phyloP scores from a whole-genome alignment of 345 rosid species.

The Melaleuca quinquenervia region DNA sequence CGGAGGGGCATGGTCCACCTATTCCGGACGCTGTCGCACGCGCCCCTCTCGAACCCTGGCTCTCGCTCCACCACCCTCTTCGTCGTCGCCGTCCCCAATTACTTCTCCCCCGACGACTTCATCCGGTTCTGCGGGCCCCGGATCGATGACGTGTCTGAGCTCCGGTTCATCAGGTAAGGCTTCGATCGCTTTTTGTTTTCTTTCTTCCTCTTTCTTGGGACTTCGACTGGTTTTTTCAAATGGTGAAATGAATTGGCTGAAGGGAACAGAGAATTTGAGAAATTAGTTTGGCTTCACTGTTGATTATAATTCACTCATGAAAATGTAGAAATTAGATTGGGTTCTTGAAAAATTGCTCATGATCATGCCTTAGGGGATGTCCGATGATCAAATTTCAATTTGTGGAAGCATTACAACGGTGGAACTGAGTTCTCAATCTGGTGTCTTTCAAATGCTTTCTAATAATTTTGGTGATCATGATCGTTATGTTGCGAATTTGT shows the following conservation, averaged over 20 bases:
- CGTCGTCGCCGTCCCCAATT: conserved; percentile 80
- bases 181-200: neutral
- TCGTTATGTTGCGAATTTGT: neutral
- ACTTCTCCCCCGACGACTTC: conserved; percentile 62
- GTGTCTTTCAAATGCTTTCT: neutral
- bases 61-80: conserved; percentile 63
- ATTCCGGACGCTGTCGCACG: conserved; percentile 45
- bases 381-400: neutral
- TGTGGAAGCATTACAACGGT: neutral
- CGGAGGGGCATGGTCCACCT: conserved; percentile 74
- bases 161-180: conserved; percentile 61
- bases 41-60: conserved; percentile 60
- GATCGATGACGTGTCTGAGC: conserved; percentile 29
- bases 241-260: neutral
- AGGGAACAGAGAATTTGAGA: neutral
- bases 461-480: neutral
- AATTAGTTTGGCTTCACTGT: neutral
- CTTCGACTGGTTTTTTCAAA: neutral
- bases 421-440: neutral
- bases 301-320: neutral
- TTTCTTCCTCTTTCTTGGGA: neutral
- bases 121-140: conserved; percentile 54
- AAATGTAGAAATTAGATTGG: neutral
- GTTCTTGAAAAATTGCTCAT: neutral
- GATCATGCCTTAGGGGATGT: neutral